These are phyloP conservation scores for Lentinus brumalis DNA, from an alignment of 768 basidiomycete genomes.

Conservation along the genomic window DNA sequence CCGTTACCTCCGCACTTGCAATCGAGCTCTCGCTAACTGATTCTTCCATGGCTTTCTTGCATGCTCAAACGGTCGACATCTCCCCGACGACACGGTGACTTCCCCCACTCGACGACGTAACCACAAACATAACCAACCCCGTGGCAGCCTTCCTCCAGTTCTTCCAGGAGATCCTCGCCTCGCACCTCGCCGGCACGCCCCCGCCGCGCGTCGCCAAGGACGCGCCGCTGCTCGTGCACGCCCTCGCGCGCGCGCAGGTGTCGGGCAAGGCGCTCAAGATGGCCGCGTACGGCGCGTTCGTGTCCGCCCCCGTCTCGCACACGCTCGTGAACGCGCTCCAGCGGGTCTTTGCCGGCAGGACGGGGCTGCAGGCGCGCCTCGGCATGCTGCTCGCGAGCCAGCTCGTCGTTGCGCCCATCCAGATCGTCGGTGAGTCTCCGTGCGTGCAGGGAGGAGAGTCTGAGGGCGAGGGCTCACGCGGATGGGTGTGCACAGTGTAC, in stretches of 20 bases:
- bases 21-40: too few relatives aligned
- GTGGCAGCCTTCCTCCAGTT: constrained; percentile 41
- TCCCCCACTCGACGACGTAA: neutral
- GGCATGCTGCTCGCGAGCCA: constrained; percentile 78
- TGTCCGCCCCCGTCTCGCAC: constrained; percentile 84
- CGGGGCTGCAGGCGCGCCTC: constrained; percentile 61
- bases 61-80: neutral
- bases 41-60: neutral
- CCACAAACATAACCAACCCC: too few relatives aligned
- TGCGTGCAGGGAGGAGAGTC: neutral
- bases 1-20: neutral
- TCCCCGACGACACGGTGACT: neutral
- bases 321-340: constrained; percentile 72
- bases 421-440: constrained; percentile 57
- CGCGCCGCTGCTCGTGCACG: constrained; percentile 53
- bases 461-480: neutral
- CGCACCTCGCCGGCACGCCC: constrained; percentile 65
- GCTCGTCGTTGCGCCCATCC: constrained; percentile 75
- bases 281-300: constrained; percentile 79
- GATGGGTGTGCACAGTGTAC: constrained; percentile 47
- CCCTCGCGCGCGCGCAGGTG: constrained; percentile 59
- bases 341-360: constrained; percentile 75
- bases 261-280: constrained; percentile 79
- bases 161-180: constrained; percentile 82
- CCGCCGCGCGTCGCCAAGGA: constrained; percentile 50